Percentiles rank a stretch among this genome's conserved stretches.
Conservation (phyloP, 2,329 filamentous ascomycete genomes). For the Fusarium compactum region DNA sequence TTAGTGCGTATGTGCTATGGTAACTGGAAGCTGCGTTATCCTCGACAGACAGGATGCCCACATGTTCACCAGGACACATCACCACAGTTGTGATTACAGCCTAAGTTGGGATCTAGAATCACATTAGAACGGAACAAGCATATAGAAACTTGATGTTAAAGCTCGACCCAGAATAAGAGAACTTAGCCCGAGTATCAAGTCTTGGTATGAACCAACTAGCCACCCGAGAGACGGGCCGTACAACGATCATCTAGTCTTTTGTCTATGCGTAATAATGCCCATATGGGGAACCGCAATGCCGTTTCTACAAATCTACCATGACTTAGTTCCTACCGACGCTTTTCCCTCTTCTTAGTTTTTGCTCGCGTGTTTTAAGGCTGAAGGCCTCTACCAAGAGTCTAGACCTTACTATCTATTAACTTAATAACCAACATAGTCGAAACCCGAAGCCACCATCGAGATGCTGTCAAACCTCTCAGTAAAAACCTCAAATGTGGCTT, state of each 20-base stretch:
- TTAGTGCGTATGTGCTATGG: background rate
- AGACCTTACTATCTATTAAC: background rate
- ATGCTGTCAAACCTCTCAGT: background rate
- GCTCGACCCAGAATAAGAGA: background rate
- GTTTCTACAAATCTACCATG: background rate
- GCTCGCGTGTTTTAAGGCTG: background rate
- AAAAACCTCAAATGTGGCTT: background rate
- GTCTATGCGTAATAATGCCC: background rate
- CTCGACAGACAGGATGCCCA: background rate
- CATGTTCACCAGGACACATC: too few species aligned
- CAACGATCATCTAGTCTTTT: background rate
- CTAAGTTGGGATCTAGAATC: background rate
- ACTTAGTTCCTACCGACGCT: background rate
- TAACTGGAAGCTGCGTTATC: background rate
- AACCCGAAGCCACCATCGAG: background rate
- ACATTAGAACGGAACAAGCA: background rate
- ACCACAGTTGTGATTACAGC: background rate
- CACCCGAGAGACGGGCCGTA: slow-evolving; percentile 2
- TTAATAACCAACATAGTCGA: background rate
- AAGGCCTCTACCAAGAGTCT: background rate
- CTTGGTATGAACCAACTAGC: slow-evolving; percentile 1
- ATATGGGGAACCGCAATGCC: background rate
- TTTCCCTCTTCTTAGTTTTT: background rate
- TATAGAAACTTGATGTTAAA: background rate
- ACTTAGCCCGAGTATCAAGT: too few species aligned